Percentiles rank a stretch among this genome's conserved stretches.
These are phyloP conservation scores for Aspergillus phoenicis DNA, from an alignment of 2,329 filamentous ascomycete genomes.

Conservation along the genomic window DNA sequence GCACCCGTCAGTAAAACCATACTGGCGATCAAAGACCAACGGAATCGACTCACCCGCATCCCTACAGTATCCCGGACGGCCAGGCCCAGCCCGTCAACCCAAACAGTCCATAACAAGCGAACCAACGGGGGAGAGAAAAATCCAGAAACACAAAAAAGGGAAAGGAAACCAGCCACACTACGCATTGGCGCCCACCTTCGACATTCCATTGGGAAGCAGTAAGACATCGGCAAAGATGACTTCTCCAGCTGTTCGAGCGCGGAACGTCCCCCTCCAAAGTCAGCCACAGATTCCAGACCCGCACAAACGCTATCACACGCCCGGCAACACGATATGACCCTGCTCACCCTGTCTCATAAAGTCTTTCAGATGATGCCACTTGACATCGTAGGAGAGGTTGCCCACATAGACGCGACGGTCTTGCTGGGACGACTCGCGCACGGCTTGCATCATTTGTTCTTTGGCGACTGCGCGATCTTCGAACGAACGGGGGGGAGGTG, in stretches of 20 bases:
- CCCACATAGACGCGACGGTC: constrained; percentile 99
- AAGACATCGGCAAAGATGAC: constrained; percentile 99
- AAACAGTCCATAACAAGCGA: constrained; percentile 77
- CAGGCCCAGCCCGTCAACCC: constrained; percentile 98
- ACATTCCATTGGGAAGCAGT: constrained; percentile 99
- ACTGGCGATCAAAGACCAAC: not conserved
- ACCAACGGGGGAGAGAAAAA: constrained; percentile 45
- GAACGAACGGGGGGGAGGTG: constrained; percentile 67
- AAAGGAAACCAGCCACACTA: constrained; percentile 81
- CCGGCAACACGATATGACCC: constrained; percentile 29
- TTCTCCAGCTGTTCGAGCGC: constrained; percentile 75
- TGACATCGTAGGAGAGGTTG: constrained; percentile 98
- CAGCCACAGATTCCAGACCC: constrained; percentile 31
- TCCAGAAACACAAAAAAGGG: constrained; percentile 25
- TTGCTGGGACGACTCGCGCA: constrained; percentile 94
- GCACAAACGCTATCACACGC: constrained; percentile 22
- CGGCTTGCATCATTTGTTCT: constrained; percentile 93
- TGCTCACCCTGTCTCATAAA: constrained; percentile 98
- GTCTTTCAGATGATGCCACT: constrained; percentile 99
- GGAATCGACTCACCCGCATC: constrained; percentile 85
- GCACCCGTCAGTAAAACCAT: constrained; percentile 1
- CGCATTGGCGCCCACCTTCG: constrained; percentile 98
- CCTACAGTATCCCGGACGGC: constrained; percentile 88
- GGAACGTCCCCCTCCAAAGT: constrained; percentile 32
- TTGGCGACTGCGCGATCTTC: constrained; percentile 83